Evolutionary conservation across 495 filamentous ascomycete species (phyloP), one percentile per base, ranked within the genome.

Genomic region (Penicillium alfredii): DNA sequence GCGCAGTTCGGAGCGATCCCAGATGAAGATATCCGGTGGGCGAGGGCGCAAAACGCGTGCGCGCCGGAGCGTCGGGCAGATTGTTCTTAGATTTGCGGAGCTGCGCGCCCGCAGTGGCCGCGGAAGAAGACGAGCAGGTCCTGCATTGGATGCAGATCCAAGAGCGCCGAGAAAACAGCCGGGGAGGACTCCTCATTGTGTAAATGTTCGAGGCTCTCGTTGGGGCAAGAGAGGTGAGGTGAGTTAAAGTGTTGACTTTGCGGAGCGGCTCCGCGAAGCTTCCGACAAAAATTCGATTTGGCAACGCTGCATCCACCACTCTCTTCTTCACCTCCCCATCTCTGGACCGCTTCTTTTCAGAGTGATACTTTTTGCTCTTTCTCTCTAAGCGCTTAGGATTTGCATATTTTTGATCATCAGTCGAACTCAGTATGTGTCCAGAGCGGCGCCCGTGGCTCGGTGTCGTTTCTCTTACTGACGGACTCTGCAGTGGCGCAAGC

Each of bases 31-130:
- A 86, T 11, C 92, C 92, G 6, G 92, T 98, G 2, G 92, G 92
- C 3, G 90, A 96, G 10, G 92, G 92, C 1, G 92, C 92, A 63
- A 98, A 98, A 29, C 92, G 82, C 15, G 92, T 96, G 39, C 92
- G 74, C 17, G 84, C 88, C 28, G 92, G 88, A 0, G 47, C 54
- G 6, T 71, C 58, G 30, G 84, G 82, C 33, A 66, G 45, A 33
- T 63, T 61, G 33, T 42, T 63, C 42, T 60, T 64, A 30, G 46
- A 49, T 30, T 63, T 56, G 31, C 43, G 55, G 33, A 36, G 29
- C 47, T 31, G 51, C 30, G 42, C 49, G 43, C 47, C 47, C 11
- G 45, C 36, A 20, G 26, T 19, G 17, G 33, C 33, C 34, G 55
- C 43, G 20, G 47, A 50, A 39, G 62, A 58, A 25, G 63, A 65